A percentile compares a stretch with the other conserved stretches of the same genome.
Evolutionary conservation across 495 filamentous ascomycete species (phyloP).

Genomic region (Darksidea phi): DNA sequence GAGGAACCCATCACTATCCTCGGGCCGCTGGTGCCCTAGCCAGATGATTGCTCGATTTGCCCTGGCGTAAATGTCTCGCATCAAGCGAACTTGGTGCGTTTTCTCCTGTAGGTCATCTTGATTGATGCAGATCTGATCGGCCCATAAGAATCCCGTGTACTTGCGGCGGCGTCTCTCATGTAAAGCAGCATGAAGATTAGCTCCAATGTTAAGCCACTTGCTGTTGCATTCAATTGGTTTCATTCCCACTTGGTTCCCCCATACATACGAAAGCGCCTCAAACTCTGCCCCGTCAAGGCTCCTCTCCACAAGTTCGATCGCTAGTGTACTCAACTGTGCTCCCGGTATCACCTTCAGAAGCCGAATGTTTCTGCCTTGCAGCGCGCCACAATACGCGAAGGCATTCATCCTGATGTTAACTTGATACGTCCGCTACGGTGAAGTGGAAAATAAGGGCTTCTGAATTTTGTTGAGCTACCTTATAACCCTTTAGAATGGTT

Average conservation of each 20-base stretch:
- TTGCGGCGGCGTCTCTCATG: background rate
- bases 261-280: conserved; percentile 2
- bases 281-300: background rate
- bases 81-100: conserved; percentile 2
- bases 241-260: background rate
- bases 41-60: conserved; percentile 1
- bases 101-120: conserved; percentile 3
- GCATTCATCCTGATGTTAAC: background rate
- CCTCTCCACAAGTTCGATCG: background rate
- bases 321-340: background rate
- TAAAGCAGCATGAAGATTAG: conserved; percentile 2
- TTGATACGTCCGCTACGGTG: background rate
- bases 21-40: conserved; percentile 4
- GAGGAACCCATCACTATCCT: background rate
- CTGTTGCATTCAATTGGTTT: background rate
- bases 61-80: conserved; percentile 1
- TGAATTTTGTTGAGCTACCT: background rate
- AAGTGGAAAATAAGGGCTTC: background rate
- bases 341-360: background rate
- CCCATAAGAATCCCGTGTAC: background rate
- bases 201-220: conserved; percentile 1
- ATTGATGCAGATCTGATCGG: conserved; percentile 13
- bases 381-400: background rate
- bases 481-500: background rate
- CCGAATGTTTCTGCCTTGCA: background rate